Base-by-base conservation (phyloP, 2,329 filamentous ascomycete genomes). In the Fusarium sp. region DNA sequence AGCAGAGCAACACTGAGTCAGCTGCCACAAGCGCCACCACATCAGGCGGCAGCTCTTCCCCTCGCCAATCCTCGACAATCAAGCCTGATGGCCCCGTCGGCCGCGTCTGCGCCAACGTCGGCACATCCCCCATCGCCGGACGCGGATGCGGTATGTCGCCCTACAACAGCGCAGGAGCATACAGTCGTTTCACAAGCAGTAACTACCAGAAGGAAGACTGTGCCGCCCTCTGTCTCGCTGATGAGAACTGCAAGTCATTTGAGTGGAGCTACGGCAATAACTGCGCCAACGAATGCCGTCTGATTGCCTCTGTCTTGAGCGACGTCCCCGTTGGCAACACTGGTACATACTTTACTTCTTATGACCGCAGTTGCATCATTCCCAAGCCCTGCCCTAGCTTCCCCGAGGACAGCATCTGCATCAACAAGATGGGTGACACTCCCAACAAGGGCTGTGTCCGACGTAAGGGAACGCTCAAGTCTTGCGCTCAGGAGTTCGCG, bases 151-250 rank as follows among this genome's bases (percentile, higher is more conserved):
- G 45, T 1, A 62, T 65, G 57, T 33, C 24, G 3, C 61, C 61
- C 5, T 65, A 65, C 12, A 62, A 65, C 18, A 65, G 61, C 13
- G 61, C 57, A 0, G 39, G 61, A 28, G 45, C 56, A 14, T 65
- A 65, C 45, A 65, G 38, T 5, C 39, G 61, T 3, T 65, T 65
- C 38, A 44, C 56, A 39, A 44, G 44, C 16, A 62, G 57, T 16
- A 65, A 65, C 31, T 65, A 65, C 28, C 38, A 65, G 5, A 22
- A 26, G 1, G 61, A 65, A 12, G 57, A 65, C n/a, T 65, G 61
- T 7, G 61, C 61, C 0, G 61, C 61, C 4, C 57, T 65, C 0
- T 65, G 61, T 18, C 61, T 65, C 12, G 61, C 61, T 2, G 61
- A 65, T 4, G 28, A 61, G 33, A 65, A 65, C 3, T 65, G 61